These are phyloP conservation scores for Pythium myriotylum DNA, from an alignment of 352 stramenopile genomes.

Conservation along the genomic window DNA sequence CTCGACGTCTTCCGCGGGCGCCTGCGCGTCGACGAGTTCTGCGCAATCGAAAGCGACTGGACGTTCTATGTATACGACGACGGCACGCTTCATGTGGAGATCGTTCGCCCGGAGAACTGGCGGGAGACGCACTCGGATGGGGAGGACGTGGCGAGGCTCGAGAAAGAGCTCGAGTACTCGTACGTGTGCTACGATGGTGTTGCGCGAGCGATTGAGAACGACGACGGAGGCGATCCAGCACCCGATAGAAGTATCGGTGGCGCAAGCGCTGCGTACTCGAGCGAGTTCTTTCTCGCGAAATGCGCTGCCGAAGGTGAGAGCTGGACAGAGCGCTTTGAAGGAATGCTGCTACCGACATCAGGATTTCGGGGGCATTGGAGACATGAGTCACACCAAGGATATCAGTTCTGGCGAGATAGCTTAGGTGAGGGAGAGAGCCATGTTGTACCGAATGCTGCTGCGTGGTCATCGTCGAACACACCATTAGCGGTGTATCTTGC, in stretches of 20 bases:
- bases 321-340: background rate
- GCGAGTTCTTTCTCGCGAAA: background rate
- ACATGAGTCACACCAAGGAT: background rate
- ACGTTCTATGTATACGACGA: conserved; percentile 4
- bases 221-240: background rate
- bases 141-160: background rate
- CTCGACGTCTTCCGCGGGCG: conserved; percentile 2
- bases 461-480: too few relatives aligned
- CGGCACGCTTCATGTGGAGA: background rate
- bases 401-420: background rate
- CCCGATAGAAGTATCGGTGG: too few relatives aligned
- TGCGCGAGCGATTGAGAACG: background rate
- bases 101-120: background rate
- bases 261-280: background rate
- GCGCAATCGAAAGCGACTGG: conserved; percentile 1
- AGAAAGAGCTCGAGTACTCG: conserved; percentile 1
- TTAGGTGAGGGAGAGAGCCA: background rate
- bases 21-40: background rate
- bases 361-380: conserved; percentile 1
- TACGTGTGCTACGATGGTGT: background rate
- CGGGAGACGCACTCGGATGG: background rate
- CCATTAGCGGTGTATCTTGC: background rate
- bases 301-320: background rate
- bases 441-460: background rate
- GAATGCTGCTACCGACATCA: background rate